These are phyloP conservation scores for Trypanosoma lewisi DNA, from an alignment of 208 protist species.

Conservation along the genomic window DNA sequence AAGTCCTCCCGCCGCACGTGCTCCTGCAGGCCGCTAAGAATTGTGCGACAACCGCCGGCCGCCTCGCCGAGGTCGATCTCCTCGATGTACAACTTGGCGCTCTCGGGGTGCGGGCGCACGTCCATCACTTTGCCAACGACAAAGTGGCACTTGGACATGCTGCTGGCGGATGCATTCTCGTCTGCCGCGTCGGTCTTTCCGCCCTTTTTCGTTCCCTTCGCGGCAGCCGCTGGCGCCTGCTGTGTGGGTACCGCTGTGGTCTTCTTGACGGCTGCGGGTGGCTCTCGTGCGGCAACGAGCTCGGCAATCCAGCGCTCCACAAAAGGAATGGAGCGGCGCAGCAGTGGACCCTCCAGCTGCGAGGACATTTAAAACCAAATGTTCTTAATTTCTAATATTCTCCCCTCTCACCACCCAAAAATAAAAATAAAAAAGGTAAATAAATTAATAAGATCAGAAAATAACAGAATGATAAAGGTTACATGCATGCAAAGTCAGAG, in stretches of 20 bases:
- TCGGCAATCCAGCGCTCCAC: conserved; percentile 77
- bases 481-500: too few relatives aligned
- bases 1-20: conserved; percentile 84
- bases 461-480: too few relatives aligned
- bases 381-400: too few relatives aligned
- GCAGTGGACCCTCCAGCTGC: conserved; percentile 68
- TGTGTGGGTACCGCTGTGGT: not conserved
- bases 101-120: conserved; percentile 87
- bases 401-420: too few relatives aligned
- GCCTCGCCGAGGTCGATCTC: conserved; percentile 92
- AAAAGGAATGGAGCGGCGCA: conserved; percentile 72
- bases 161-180: conserved; percentile 29
- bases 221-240: not conserved
- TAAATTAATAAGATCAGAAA: too few relatives aligned
- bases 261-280: not conserved
- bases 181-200: conserved; percentile 17
- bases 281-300: conserved; percentile 23
- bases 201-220: conserved; percentile 23
- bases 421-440: too few relatives aligned
- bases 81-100: conserved; percentile 90
- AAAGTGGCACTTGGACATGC: conserved; percentile 86
- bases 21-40: conserved; percentile 90
- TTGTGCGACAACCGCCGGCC: conserved; percentile 74
- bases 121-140: conserved; percentile 85
- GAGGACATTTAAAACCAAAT: conserved; percentile 27